Evolutionary conservation across 148 eudicot genomes (phyloP), one percentile per base, ranked within the genome.

Genomic region (Drosera capensis): DNA sequence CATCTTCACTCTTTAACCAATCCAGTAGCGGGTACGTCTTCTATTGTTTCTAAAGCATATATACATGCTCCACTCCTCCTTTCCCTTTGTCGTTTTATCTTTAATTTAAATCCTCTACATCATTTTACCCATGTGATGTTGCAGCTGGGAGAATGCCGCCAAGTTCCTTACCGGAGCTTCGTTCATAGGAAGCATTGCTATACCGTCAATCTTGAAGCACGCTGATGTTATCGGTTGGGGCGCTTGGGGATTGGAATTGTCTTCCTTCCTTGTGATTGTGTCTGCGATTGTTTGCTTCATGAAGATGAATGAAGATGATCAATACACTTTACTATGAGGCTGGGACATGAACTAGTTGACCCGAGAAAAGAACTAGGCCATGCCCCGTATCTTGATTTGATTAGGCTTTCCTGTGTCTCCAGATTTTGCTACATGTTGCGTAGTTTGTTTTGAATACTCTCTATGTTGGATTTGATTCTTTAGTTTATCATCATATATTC

Each of bases 161-260:
- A 90, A 90, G 54, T 90, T 90, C 58, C 46, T 90, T 58, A 84
- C 93, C 2, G 96, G 96, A 40, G 83, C 93, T 59, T 81, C 96
- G 23, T 65, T 71, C 6, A 67, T 86, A 34, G 96, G 93, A 31
- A 86, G 96, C 60, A 69, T 86, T 5, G 96, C 96, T 1, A 86
- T 86, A 54, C 96, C 96, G 24, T 54, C 64, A 40, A 73, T 86
- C 51, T 62, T 86, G 39, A 81, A 78, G 55, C 96, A 86, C 37
- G 96, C 93, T 13, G 93, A 75, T 16, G 63, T 86, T 8, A 86
- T 86, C 49, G 67, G 84, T 26, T 81, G 93, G 93, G 96, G 93
- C 51, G 96, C 96, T 26, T 12, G 81, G 44, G 63, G 46, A 25
- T 63, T 86, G 93, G 84, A 73, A 59, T 73, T 86, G 23, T 79